Evolutionary conservation across 345 rosid species (phyloP).

Genomic region (Lumnitzera racemosa): DNA sequence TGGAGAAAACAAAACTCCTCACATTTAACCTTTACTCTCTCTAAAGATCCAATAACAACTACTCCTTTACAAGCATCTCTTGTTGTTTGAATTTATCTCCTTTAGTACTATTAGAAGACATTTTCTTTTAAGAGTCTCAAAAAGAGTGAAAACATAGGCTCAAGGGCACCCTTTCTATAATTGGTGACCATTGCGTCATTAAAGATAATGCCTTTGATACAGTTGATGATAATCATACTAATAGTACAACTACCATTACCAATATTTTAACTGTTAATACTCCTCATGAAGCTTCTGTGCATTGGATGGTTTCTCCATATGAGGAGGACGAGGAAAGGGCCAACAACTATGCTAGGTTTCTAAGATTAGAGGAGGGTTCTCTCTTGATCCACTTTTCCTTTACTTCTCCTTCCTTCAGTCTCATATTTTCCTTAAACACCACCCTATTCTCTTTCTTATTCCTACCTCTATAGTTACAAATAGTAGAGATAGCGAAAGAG

Average conservation of each 20-base stretch:
- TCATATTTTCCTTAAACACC: constrained; percentile 31
- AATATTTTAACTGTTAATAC: constrained; percentile 32
- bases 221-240: constrained; percentile 14
- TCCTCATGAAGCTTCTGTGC: constrained; percentile 73
- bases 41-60: constrained; percentile 61
- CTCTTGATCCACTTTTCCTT: constrained; percentile 8
- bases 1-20: constrained; percentile 55
- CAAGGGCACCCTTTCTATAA: constrained; percentile 67
- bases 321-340: constrained; percentile 38
- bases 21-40: constrained; percentile 73
- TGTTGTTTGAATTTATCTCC: too few species aligned
- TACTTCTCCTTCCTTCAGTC: constrained; percentile 27
- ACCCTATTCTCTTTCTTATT: constrained; percentile 17
- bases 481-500: constrained; percentile 18
- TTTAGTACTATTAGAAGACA: constrained; percentile 30
- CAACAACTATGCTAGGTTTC: constrained; percentile 13
- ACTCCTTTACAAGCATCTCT: constrained; percentile 5
- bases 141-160: constrained; percentile 85
- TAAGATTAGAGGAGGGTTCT: constrained; percentile 16
- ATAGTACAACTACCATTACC: constrained; percentile 8
- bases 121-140: constrained; percentile 68
- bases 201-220: constrained; percentile 22
- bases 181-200: constrained; percentile 21
- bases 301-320: constrained; percentile 83
- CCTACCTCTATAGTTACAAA: constrained; percentile 12